Conservation (phyloP, 768 basidiomycete genomes). For the Sutorius australiensis region DNA sequence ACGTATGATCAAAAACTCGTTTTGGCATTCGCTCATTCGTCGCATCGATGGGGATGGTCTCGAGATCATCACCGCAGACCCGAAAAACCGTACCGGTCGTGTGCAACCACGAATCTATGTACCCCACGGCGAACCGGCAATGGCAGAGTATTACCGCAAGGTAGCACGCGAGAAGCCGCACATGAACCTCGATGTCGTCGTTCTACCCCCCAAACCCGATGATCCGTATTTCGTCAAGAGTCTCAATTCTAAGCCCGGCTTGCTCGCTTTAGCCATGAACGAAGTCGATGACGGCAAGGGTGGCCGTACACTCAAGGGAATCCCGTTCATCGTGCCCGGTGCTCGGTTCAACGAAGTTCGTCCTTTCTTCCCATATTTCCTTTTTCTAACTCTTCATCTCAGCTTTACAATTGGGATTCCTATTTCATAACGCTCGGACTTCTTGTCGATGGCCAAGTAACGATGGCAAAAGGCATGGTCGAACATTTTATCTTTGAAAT, state of each 20-base stretch:
- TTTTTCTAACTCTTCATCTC: slow-evolving; percentile 7
- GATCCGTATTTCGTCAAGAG: slow-evolving; percentile 88
- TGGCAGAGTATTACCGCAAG: slow-evolving; percentile 92
- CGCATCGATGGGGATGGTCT: slow-evolving; percentile 96
- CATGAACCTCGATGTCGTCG: slow-evolving; percentile 88
- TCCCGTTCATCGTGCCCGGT: slow-evolving; percentile 97
- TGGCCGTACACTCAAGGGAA: slow-evolving; percentile 81
- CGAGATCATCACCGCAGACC: slow-evolving; percentile 96
- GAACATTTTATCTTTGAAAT: slow-evolving; percentile 99
- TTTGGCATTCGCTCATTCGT: slow-evolving; percentile 96
- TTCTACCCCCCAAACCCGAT: slow-evolving; percentile 82
- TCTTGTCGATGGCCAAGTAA: slow-evolving; percentile 89
- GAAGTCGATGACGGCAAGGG: slow-evolving; percentile 77
- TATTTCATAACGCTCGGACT: slow-evolving; percentile 94
- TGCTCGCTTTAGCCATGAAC: slow-evolving; percentile 94
- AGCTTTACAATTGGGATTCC: slow-evolving; percentile 95
- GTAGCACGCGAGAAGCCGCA: slow-evolving; percentile 92
- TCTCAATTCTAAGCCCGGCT: slow-evolving; percentile 90
- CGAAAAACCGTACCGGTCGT: slow-evolving; percentile 92
- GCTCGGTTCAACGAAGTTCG: slow-evolving; percentile 89
- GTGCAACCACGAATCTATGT: slow-evolving; percentile 93
- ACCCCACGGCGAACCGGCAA: slow-evolving; percentile 86
- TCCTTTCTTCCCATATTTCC: slow-evolving; percentile 8
- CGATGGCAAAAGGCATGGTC: slow-evolving; percentile 96
- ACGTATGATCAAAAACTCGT: slow-evolving; percentile 96